phyloP scores from a whole-genome alignment of 2,329 filamentous ascomycete genomes.

The Dendrostoma leiphaemia region DNA sequence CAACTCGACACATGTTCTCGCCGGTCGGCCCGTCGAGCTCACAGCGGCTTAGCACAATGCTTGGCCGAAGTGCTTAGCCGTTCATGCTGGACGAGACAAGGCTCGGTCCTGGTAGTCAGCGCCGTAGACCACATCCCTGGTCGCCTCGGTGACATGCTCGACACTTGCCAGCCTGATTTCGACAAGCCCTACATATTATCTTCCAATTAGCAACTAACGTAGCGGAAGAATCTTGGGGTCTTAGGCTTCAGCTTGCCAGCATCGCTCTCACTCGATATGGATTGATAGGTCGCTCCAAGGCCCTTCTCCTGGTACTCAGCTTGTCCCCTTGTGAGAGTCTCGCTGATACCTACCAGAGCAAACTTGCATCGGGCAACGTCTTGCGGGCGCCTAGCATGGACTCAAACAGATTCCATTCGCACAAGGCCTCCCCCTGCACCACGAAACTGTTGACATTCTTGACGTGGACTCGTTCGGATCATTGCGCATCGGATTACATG shows the following conservation, averaged over 20 bases:
- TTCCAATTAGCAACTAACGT: constrained; percentile 36
- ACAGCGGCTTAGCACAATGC: not conserved
- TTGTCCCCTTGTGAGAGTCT: constrained; percentile 34
- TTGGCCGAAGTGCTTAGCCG: not conserved
- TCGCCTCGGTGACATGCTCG: not conserved
- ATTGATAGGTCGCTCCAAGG: constrained; percentile 35
- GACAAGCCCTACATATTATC: constrained; percentile 24
- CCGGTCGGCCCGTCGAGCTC: too few relatives aligned
- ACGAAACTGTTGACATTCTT: not conserved
- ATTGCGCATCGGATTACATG: not conserved
- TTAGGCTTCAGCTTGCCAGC: constrained; percentile 31
- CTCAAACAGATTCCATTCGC: not conserved
- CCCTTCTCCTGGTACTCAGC: constrained; percentile 33
- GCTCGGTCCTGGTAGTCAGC: not conserved
- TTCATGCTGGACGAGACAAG: too few relatives aligned
- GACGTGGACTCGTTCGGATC: not conserved
- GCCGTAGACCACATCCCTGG: not conserved
- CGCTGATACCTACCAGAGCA: constrained; percentile 38
- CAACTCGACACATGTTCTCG: too few relatives aligned
- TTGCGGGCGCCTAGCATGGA: not conserved
- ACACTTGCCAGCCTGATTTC: not conserved
- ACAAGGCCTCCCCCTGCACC: too few relatives aligned
- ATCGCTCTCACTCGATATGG: constrained; percentile 30
- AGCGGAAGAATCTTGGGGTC: too few relatives aligned
- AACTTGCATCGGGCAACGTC: constrained; percentile 28